A percentile compares a stretch with the other conserved stretches of the same genome.
Conservation (phyloP, 257 asterid species). For the Jacaranda copaia region DNA sequence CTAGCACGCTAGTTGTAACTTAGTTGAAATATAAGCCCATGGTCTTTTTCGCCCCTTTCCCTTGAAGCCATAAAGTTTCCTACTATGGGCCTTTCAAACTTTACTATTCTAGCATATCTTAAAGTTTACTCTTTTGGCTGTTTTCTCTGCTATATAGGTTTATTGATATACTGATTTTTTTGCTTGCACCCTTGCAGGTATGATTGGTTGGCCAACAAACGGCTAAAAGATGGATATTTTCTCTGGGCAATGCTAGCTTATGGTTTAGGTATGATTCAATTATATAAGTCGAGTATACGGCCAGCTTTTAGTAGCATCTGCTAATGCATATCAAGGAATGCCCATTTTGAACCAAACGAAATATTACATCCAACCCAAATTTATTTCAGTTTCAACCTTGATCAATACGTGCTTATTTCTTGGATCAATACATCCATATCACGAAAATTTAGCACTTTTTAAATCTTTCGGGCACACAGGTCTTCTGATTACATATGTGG, state of each 20-base stretch:
- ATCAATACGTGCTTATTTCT: background rate
- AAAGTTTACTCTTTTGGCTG: background rate
- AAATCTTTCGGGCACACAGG: conserved; percentile 50
- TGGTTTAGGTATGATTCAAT: conserved; percentile 69
- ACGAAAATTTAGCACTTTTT: background rate
- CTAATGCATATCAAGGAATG: background rate
- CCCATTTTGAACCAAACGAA: no score
- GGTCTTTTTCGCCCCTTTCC: background rate
- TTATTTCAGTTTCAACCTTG: background rate
- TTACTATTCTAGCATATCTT: background rate
- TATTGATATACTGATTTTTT: conserved; percentile 9
- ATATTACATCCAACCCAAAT: background rate
- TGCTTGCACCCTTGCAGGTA: conserved; percentile 58
- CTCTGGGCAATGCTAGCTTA: conserved; percentile 92
- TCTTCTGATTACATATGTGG: conserved; percentile 88
- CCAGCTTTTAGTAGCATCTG: background rate
- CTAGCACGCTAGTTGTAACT: conserved; percentile 16
- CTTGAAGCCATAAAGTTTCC: background rate
- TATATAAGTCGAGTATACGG: background rate
- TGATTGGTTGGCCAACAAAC: conserved; percentile 89
- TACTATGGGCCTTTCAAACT: conserved; percentile 15
- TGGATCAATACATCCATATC: background rate
- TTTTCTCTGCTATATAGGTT: background rate
- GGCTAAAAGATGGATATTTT: conserved; percentile 81
- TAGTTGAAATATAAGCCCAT: background rate